These are phyloP conservation scores for Mayamaea pseudoterrestris DNA, from an alignment of 108 stramenopile species.

Conservation along the genomic window DNA sequence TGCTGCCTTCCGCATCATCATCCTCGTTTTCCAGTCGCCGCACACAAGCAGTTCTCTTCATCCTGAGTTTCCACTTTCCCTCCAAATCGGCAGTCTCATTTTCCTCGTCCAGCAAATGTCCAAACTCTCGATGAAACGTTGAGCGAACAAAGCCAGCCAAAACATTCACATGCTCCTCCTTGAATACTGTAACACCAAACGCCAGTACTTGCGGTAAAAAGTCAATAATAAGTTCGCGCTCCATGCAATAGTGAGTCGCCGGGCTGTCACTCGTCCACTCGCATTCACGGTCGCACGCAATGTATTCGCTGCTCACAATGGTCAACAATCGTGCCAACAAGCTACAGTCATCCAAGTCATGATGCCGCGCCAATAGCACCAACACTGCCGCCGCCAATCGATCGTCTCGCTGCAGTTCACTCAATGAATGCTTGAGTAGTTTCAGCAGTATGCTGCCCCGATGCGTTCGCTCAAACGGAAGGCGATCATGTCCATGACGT, in stretches of 20 bases:
- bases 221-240: conserved; percentile 10
- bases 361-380: conserved; percentile 13
- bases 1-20: too few relatives aligned
- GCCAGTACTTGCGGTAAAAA: conserved; percentile 11
- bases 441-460: conserved; percentile 10
- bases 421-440: conserved; percentile 34
- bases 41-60: conserved; percentile 3
- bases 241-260: conserved; percentile 7
- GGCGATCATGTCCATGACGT: too few relatives aligned
- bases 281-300: conserved; percentile 23
- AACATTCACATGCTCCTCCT: conserved; percentile 21
- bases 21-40: conserved; percentile 2
- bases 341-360: conserved; percentile 17
- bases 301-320: conserved; percentile 23
- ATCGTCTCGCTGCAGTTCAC: conserved; percentile 37
- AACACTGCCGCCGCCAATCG: conserved; percentile 21
- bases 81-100: neutral
- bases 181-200: conserved; percentile 15
- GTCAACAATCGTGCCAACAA: conserved; percentile 20
- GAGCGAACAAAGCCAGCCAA: conserved; percentile 22
- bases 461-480: too few relatives aligned
- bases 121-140: conserved; percentile 2
- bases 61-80: neutral
- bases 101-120: neutral
- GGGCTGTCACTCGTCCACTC: neutral